A percentile compares a stretch with the other conserved stretches of the same genome.
phyloP scores from a whole-genome alignment of 1,284 basidiomycete species.

The Phlebopus sp. region DNA sequence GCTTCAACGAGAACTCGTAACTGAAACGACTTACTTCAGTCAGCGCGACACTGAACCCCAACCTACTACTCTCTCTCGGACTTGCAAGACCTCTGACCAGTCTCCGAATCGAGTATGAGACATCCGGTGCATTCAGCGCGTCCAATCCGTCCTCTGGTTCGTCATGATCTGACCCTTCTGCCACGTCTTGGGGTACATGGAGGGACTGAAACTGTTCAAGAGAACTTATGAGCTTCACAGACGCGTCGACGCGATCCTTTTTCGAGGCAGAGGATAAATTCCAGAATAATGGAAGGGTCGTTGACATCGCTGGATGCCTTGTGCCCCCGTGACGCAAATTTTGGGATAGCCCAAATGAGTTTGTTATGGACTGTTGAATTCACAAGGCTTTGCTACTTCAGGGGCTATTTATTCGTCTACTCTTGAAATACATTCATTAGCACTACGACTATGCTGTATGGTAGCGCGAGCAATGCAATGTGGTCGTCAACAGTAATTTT shows the following conservation, averaged over 20 bases:
- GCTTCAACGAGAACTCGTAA: slow-evolving; percentile 2
- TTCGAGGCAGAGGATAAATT: slow-evolving; percentile 83
- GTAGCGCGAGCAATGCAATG: background rate
- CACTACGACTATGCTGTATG: slow-evolving; percentile 7
- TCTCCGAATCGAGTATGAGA: slow-evolving; percentile 84
- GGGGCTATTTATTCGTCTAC: slow-evolving; percentile 13
- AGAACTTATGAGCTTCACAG: slow-evolving; percentile 77
- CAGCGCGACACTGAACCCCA: slow-evolving; percentile 94
- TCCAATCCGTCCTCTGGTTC: slow-evolving; percentile 55
- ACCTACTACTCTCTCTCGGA: slow-evolving; percentile 87
- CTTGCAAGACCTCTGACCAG: slow-evolving; percentile 87
- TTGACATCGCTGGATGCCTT: slow-evolving; percentile 51
- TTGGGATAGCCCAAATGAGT: slow-evolving; percentile 10
- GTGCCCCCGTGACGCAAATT: slow-evolving; percentile 11
- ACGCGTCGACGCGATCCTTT: slow-evolving; percentile 81
- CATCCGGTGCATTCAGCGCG: slow-evolving; percentile 77
- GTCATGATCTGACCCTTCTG: slow-evolving; percentile 46
- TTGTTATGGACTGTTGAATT: slow-evolving; percentile 27
- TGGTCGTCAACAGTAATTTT: slow-evolving; percentile 8
- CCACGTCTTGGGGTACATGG: slow-evolving; percentile 45
- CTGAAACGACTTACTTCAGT: slow-evolving; percentile 71
- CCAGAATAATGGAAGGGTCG: slow-evolving; percentile 92
- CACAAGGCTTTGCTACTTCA: slow-evolving; percentile 4
- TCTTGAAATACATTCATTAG: background rate
- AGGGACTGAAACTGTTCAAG: slow-evolving; percentile 81